Evolutionary conservation across 176 grass and related monocot genomes (phyloP).

Genomic region (Eremochloa ophiuroides): DNA sequence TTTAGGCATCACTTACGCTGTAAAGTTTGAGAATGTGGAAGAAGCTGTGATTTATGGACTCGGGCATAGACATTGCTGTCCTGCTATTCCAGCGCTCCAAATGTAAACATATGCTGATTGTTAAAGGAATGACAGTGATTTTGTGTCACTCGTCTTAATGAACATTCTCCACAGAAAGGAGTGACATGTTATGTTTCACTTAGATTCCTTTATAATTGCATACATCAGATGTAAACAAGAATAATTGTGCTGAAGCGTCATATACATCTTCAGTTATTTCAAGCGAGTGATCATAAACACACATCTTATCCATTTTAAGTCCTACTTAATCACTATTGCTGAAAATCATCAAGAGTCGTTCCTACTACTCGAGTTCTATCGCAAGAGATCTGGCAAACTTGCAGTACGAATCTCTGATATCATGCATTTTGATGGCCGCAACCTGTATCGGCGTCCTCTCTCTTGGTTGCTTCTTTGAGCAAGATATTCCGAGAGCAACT

Average conservation of each 20-base stretch:
- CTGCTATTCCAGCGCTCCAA: no score
- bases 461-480: constrained; percentile 12
- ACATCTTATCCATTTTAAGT: neutral
- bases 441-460: neutral
- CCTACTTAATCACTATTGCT: neutral
- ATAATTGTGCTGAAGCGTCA: neutral
- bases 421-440: neutral
- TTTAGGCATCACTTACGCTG: no score
- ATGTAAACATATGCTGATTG: no score
- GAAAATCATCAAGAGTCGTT: neutral
- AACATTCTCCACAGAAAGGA: no score
- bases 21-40: no score
- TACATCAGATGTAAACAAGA: neutral
- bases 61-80: no score
- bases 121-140: no score
- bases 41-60: no score
- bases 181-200: no score
- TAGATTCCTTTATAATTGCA: no score
- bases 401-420: constrained; percentile 2
- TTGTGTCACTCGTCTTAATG: no score
- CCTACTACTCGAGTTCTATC: neutral
- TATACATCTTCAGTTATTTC: neutral
- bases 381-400: neutral
- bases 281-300: neutral
- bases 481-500: constrained; percentile 15